A percentile compares a stretch with the other conserved stretches of the same genome.
phyloP scores from a whole-genome alignment of 2,329 filamentous ascomycete species.

The Fusarium sp. region DNA sequence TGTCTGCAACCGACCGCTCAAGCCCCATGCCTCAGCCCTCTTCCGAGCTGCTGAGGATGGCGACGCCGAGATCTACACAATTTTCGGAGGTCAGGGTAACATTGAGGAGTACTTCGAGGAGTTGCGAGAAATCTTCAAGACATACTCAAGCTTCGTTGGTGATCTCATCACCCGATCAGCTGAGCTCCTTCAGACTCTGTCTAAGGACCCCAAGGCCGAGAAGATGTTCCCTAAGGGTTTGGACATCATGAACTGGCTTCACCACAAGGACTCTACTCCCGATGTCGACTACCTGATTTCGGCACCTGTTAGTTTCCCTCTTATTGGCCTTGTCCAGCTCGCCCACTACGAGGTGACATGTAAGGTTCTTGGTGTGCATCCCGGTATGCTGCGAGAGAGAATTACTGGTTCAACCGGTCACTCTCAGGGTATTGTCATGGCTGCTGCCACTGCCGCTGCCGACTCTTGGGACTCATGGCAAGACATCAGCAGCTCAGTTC shows the following conservation, averaged over 20 bases:
- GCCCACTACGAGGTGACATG: constrained; percentile 96
- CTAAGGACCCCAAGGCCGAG: constrained; percentile 84
- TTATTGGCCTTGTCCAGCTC: constrained; percentile 96
- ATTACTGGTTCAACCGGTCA: constrained; percentile 93
- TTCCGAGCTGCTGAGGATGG: constrained; percentile 88
- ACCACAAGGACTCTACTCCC: constrained; percentile 87
- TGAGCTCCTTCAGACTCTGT: constrained; percentile 86
- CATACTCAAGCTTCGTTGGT: constrained; percentile 90
- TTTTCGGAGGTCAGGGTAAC: constrained; percentile 97
- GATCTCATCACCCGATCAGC: constrained; percentile 85
- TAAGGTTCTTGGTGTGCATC: constrained; percentile 88
- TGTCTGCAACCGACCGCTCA: constrained; percentile 85
- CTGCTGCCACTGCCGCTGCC: constrained; percentile 89
- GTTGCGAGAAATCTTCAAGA: constrained; percentile 88
- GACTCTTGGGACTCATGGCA: constrained; percentile 94
- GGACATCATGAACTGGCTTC: constrained; percentile 93
- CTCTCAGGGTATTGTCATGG: constrained; percentile 95
- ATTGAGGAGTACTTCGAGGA: constrained; percentile 99
- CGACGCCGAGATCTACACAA: constrained; percentile 87
- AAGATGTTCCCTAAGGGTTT: constrained; percentile 98
- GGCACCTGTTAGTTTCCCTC: constrained; percentile 91
- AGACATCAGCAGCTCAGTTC: constrained; percentile 79
- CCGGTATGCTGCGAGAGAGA: constrained; percentile 85
- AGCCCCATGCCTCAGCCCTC: constrained; percentile 92
- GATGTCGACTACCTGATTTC: constrained; percentile 95